Percentiles rank a stretch among this genome's conserved stretches.
phyloP scores from a whole-genome alignment of 2,329 filamentous ascomycete species.

The Colletotrichum lini region DNA sequence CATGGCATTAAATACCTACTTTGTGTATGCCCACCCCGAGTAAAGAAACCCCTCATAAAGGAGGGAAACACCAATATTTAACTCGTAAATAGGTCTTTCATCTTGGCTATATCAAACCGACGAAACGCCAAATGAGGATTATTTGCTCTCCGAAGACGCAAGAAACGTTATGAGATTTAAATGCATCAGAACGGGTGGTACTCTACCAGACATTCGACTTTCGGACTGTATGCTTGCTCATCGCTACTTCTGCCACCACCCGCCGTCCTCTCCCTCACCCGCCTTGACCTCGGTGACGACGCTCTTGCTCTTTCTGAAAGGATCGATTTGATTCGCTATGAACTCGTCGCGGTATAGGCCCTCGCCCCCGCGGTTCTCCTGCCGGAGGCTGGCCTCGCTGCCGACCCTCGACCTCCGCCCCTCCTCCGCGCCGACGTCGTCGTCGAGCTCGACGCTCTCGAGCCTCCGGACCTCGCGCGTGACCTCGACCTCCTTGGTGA shows the following conservation, averaged over 20 bases:
- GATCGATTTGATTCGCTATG: constrained; percentile 26
- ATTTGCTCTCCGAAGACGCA: no score
- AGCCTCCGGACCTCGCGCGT: constrained; percentile 29
- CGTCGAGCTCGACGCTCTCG: constrained; percentile 33
- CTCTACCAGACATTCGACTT: no score
- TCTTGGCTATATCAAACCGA: no score
- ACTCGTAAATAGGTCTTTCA: no score
- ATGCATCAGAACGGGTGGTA: not conserved
- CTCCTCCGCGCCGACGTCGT: constrained; percentile 33
- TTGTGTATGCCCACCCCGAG: no score
- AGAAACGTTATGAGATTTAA: no score
- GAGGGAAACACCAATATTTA: no score
- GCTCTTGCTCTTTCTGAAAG: constrained; percentile 25
- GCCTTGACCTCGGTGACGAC: constrained; percentile 31
- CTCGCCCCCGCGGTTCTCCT: constrained; percentile 1
- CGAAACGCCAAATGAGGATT: no score
- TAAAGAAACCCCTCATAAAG: no score
- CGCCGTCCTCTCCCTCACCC: not conserved
- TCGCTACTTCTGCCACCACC: constrained; percentile 23
- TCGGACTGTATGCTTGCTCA: not conserved
- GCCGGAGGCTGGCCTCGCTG: constrained; percentile 41
- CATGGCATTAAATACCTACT: no score
- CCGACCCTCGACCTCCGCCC: constrained; percentile 32
- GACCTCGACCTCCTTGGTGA: constrained; percentile 38
- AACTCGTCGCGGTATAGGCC: constrained; percentile 29